Evolutionary conservation across 129 eudicot species (phyloP), one percentile per base, ranked within the genome.

Genomic region (Flaveria bidentis): DNA sequence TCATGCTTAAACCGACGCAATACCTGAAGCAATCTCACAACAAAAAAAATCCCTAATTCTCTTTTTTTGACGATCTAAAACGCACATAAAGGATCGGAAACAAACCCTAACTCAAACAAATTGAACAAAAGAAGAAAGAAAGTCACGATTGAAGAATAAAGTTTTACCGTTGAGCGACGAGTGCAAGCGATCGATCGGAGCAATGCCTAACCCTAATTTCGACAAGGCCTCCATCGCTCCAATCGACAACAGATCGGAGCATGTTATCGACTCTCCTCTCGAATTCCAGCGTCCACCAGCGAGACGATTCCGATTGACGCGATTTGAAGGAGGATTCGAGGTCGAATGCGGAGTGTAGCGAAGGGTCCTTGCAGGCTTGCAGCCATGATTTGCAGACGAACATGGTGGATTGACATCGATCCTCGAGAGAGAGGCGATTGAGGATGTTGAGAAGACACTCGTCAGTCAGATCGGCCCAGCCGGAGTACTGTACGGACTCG

Each of bases 311-410:
- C 13, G 67, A 51, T 7, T 83, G 15, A 61, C 76, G 76, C 18
- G 96, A 84, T 73, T 84, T 85, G 78, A 94, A 91, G 44, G 80
- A 68, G 3, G 85, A 14, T 39, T 91, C 90, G 57, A 94, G 93
- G 57, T 94, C 86, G 36, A 94, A 77, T 14, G 82, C 82, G 71
- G 89, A 65, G 83, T 91, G 83, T 72, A 94, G 97, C 61, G 76
- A 87, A 12, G 99, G 88, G n/a, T 94, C 99, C 66, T 44, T 76
- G 74, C 87, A 79, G 70, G 96, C 92, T 5, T 83, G 74, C 1
- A 84, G 85, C 99, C 99, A 94, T 39, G 93, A 81, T 46, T 89
- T 87, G 94, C 99, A 94, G 65, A 87, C 99, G 45, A 84, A 52
- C 94, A 89, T 87, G 39, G 88, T 51, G 0, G 87, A 83, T 18